phyloP scores from a whole-genome alignment of 148 eudicot species.

The Fagopyrum esculentum region DNA sequence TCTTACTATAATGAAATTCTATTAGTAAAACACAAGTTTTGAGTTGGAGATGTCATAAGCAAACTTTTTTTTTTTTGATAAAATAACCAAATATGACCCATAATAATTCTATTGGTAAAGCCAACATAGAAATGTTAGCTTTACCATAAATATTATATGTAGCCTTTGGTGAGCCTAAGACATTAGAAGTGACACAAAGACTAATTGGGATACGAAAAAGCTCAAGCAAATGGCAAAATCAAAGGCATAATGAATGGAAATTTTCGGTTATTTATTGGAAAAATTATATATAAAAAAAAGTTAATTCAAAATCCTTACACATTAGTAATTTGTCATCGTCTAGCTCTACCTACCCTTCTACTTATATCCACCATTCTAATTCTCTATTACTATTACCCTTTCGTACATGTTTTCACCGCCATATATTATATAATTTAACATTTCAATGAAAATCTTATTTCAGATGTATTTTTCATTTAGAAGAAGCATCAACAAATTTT shows the following conservation, averaged over 20 bases:
- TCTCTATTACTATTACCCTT: not conserved
- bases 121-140: not conserved
- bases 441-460: too few relatives aligned
- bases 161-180: not conserved
- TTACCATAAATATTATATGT: not conserved
- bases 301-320: not conserved
- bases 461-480: too few relatives aligned
- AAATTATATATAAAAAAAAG: too few relatives aligned
- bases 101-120: not conserved
- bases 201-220: not conserved
- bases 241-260: constrained; percentile 22
- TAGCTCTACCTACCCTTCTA: not conserved
- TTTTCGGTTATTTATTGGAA: too few relatives aligned
- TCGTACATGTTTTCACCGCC: too few relatives aligned
- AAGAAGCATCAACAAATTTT: too few relatives aligned
- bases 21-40: too few relatives aligned
- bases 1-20: too few relatives aligned
- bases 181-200: constrained; percentile 3
- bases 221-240: constrained; percentile 25
- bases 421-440: too few relatives aligned
- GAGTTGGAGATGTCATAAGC: too few relatives aligned
- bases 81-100: not conserved
- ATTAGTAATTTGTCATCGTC: not conserved
- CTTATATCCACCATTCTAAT: not conserved
- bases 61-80: too few relatives aligned